Conservation (phyloP, 768 basidiomycete species). For the Auricularia sp. region DNA sequence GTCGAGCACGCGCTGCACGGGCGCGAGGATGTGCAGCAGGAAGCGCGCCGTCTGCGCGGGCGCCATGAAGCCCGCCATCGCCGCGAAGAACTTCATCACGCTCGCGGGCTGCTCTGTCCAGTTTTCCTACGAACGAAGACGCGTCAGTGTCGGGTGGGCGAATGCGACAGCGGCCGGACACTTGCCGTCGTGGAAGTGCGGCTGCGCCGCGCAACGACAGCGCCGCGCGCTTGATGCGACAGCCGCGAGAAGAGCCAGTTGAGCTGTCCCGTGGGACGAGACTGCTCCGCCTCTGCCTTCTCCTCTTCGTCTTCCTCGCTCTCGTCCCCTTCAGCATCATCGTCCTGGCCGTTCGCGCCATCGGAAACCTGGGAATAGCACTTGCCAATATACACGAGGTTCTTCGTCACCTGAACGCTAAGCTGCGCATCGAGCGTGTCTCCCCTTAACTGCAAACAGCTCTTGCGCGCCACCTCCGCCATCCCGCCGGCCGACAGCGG, state of each 20-base stretch:
- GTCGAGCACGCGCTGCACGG: constrained; percentile 77
- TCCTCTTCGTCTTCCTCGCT: constrained; percentile 15
- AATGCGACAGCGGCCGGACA: too few species aligned
- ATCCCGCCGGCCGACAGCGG: constrained; percentile 48
- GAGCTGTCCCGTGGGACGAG: not conserved
- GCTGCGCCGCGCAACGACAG: constrained; percentile 60
- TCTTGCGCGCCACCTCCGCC: constrained; percentile 60
- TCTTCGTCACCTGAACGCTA: constrained; percentile 83
- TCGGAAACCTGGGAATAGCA: constrained; percentile 48
- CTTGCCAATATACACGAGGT: constrained; percentile 86
- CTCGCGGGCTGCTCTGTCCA: constrained; percentile 79
- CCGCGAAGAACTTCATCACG: constrained; percentile 87
- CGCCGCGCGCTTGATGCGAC: constrained; percentile 75
- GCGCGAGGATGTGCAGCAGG: constrained; percentile 75
- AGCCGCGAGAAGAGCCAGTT: constrained; percentile 87
- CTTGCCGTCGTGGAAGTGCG: constrained; percentile 37
- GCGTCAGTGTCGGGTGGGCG: too few species aligned
- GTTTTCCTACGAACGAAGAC: too few species aligned
- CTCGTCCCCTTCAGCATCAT: not conserved
- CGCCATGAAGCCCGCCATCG: constrained; percentile 70
- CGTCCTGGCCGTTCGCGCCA: constrained; percentile 5
- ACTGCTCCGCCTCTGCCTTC: constrained; percentile 7
- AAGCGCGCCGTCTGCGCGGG: constrained; percentile 47
- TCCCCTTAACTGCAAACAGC: constrained; percentile 72
- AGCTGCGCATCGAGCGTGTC: constrained; percentile 61